Evolutionary conservation across 2,329 filamentous ascomycete genomes (phyloP), one percentile per base, ranked within the genome.

Genomic region (Ophiostoma ulmi): DNA sequence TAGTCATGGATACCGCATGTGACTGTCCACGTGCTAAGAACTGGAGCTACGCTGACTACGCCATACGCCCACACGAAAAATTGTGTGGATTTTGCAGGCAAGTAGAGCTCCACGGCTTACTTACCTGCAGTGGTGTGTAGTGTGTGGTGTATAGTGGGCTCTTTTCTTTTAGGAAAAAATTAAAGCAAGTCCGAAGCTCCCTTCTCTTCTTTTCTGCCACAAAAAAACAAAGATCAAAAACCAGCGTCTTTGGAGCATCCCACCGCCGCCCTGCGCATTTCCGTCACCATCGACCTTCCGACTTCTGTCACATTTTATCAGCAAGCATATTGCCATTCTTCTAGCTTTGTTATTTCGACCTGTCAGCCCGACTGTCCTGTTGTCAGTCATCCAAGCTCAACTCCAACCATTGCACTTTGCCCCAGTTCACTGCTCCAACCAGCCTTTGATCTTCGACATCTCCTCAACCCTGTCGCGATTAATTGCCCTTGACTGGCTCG

Each of bases 61-160:
- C 10, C 58, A 35, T 63, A 14, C 58, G 17, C 63, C 61, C 63
- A 65, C 63, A 65, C 63, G 26, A 69, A 70, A 58, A 68, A 69
- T 72, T 73, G 72, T 70, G 70, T 67, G 71, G 69, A 72, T 68
- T 58, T 39, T 70, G 65, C n/a, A 35, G 55, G 26, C n/a, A 63
- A 35, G 58, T 14, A 69, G 67, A 74, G 73, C 73, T 74, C 70
- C 70, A 67, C 73, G 71, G 71, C 72, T 72, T 67, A 67, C 26
- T 63, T 20, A 8, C 36, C 11, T 64, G 26, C 52, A 17, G 17
- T n/a, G 26, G 22, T 58, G 52, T 58, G 44, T 17, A 58, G 52
- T 58, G 52, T 58, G 52, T 58, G 52, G 52, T 58, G 68, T 65
- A 69, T 70, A 64, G 67, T 70, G 70, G 64, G 35, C 64, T 44